Percentiles rank a stretch among this genome's conserved stretches.
Evolutionary conservation across 2,329 filamentous ascomycete species (phyloP).

Genomic region (Tolypocladium ovalisporum): DNA sequence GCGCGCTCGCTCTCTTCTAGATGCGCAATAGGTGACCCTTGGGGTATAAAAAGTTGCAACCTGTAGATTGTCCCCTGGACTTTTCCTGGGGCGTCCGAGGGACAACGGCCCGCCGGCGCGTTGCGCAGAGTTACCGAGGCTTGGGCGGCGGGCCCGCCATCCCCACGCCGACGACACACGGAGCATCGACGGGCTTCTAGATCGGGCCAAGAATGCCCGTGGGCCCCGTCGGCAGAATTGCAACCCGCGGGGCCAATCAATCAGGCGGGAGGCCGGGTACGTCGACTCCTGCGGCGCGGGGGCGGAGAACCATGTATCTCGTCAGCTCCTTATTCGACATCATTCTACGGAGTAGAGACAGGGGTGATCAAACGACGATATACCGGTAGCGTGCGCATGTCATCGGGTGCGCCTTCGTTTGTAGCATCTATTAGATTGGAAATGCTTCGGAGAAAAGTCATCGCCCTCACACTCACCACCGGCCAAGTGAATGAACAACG

Average conservation of each 20-base stretch:
- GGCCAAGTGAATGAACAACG: not conserved
- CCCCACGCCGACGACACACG: not conserved
- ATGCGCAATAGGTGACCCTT: not conserved
- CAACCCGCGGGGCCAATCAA: not conserved
- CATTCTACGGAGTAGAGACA: too few relatives aligned
- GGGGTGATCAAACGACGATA: too few relatives aligned
- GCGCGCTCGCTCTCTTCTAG: not conserved
- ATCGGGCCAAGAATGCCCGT: not conserved
- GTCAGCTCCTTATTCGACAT: not conserved
- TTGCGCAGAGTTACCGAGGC: constrained; percentile 1
- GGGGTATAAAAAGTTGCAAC: not conserved
- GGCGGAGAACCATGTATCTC: not conserved
- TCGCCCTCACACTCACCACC: not conserved
- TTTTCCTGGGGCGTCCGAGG: too few relatives aligned
- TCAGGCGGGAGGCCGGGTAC: not conserved
- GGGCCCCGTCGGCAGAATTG: not conserved
- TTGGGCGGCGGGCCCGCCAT: not conserved
- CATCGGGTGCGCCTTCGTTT: not conserved
- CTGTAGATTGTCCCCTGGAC: not conserved
- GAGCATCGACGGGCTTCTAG: not conserved
- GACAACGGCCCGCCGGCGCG: not conserved
- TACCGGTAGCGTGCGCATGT: too few relatives aligned
- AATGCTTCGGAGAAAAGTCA: not conserved
- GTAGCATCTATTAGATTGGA: not conserved
- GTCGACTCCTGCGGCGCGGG: not conserved